phyloP scores from a whole-genome alignment of 164 flowering plant species.

The Tetracentron sinense region DNA sequence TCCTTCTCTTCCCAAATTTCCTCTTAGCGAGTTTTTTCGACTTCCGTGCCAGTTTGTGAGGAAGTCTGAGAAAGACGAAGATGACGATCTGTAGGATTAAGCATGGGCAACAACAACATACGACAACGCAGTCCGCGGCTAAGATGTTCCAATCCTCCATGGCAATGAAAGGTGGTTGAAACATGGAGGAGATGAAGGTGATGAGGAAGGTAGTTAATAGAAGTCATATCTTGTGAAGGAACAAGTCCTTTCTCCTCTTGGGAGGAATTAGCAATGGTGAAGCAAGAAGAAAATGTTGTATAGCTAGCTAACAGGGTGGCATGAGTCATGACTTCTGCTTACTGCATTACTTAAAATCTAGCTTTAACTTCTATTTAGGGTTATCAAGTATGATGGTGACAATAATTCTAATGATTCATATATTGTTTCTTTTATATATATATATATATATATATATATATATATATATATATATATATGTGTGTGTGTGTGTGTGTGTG shows the following conservation, averaged over 20 bases:
- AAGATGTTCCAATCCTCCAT: constrained; percentile 25
- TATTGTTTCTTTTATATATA: not conserved
- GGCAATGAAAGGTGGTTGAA: not conserved
- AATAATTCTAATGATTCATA: not conserved
- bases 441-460: not conserved
- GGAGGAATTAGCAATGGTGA: constrained; percentile 34
- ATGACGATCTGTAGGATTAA: constrained; percentile 49
- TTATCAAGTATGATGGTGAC: not conserved
- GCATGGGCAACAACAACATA: constrained; percentile 63
- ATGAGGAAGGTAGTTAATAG: not conserved
- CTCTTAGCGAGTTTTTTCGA: constrained; percentile 14
- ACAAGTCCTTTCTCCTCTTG: constrained; percentile 27
- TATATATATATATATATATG: no score
- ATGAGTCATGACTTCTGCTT: not conserved
- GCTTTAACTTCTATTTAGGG: not conserved
- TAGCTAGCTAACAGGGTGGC: constrained; percentile 12
- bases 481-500: no score
- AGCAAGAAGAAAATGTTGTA: constrained; percentile 31
- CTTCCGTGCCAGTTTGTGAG: not conserved
- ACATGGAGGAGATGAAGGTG: not conserved
- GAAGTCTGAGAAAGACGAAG: constrained; percentile 10
- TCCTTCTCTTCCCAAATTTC: constrained; percentile 30
- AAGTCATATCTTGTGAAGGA: constrained; percentile 29
- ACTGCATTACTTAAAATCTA: not conserved
- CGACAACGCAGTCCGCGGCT: constrained; percentile 39